Evolutionary conservation across 768 basidiomycete genomes (phyloP).

Genomic region (Auriculariales sp.): DNA sequence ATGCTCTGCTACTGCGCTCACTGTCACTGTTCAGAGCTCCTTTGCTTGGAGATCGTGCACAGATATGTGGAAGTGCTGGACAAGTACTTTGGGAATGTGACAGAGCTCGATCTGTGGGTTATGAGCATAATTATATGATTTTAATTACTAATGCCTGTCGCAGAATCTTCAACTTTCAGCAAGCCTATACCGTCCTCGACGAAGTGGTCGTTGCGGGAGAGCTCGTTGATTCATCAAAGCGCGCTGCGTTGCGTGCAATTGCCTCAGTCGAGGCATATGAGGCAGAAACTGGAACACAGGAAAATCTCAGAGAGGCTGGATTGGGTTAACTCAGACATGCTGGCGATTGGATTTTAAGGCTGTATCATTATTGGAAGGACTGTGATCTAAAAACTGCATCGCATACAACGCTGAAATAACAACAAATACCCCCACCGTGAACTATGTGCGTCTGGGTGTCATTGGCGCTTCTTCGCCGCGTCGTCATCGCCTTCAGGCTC

Average conservation of each 20-base stretch:
- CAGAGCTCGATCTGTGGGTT: conserved; percentile 27
- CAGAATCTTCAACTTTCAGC: conserved; percentile 35
- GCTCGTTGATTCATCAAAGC: conserved; percentile 31
- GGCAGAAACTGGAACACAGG: no score
- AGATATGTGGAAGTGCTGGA: conserved; percentile 84
- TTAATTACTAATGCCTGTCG: neutral
- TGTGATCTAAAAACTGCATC: no score
- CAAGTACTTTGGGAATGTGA: conserved; percentile 36
- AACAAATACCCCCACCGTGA: no score
- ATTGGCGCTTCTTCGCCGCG: neutral
- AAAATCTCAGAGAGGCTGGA: no score
- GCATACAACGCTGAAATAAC: no score
- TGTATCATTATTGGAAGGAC: no score
- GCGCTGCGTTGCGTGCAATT: neutral
- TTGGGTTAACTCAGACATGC: no score
- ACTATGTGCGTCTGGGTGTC: no score
- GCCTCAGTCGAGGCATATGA: neutral
- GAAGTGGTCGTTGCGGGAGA: conserved; percentile 35
- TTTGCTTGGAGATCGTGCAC: conserved; percentile 86
- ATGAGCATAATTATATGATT: neutral
- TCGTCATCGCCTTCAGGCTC: conserved; percentile 36
- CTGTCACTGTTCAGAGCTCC: no score
- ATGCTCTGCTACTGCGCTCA: no score
- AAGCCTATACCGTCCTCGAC: conserved; percentile 34
- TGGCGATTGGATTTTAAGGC: no score